These are phyloP conservation scores for Chalciporus sp. DNA, from an alignment of 1,284 basidiomycete genomes.

Conservation along the genomic window DNA sequence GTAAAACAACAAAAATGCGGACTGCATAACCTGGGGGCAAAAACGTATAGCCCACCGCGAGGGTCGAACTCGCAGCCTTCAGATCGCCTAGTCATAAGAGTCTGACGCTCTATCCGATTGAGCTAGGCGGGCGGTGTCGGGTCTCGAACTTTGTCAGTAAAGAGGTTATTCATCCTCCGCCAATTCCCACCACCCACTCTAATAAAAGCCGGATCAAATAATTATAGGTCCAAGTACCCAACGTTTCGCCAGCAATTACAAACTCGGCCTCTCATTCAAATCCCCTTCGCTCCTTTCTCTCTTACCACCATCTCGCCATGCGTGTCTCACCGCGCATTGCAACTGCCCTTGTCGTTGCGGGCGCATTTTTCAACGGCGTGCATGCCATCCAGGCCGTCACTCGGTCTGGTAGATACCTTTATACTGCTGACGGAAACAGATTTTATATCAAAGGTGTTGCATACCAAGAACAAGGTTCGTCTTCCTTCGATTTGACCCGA, in stretches of 20 bases:
- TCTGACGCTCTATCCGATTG: constrained; percentile 80
- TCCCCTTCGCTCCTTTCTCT: not conserved
- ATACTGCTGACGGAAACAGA: constrained; percentile 67
- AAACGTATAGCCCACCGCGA: constrained; percentile 70
- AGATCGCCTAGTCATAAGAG: constrained; percentile 58
- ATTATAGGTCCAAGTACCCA: not conserved
- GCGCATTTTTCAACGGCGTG: constrained; percentile 41
- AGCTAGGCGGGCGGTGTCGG: constrained; percentile 59
- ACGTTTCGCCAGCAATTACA: not conserved
- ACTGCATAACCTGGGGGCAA: not conserved
- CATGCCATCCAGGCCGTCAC: constrained; percentile 61
- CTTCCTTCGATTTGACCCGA: not conserved
- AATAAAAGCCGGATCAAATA: constrained; percentile 14
- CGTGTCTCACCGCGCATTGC: constrained; percentile 11
- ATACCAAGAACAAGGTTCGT: constrained; percentile 83
- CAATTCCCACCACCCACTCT: not conserved
- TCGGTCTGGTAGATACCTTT: constrained; percentile 78
- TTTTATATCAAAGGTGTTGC: constrained; percentile 93
- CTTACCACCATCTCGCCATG: constrained; percentile 20
- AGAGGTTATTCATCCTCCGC: no score
- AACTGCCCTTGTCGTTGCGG: constrained; percentile 21
- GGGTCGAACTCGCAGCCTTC: constrained; percentile 86
- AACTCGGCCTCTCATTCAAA: not conserved
- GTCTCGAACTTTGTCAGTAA: no score
- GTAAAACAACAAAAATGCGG: no score